Percentiles rank a stretch among this genome's conserved stretches.
Conservation (phyloP, 176 grass and related monocot genomes). For the Musa itinerans region DNA sequence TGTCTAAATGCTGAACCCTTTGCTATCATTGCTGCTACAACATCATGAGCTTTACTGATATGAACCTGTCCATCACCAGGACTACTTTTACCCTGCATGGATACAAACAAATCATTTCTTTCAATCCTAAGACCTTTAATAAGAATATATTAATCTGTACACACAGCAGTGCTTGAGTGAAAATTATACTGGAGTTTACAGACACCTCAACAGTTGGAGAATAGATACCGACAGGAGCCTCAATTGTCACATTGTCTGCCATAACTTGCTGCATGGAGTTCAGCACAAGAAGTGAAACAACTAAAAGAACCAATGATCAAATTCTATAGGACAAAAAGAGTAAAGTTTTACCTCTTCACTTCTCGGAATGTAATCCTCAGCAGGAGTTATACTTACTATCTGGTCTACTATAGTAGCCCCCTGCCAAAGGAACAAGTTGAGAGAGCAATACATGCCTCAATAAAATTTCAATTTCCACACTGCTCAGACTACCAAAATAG, state of each 20-base stretch:
- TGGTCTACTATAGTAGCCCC: constrained; percentile 89
- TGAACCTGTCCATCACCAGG: constrained; percentile 38
- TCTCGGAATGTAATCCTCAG: constrained; percentile 77
- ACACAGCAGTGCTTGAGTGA: neutral
- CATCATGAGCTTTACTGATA: constrained; percentile 76
- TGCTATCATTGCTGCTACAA: constrained; percentile 60
- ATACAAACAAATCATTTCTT: constrained; percentile 8
- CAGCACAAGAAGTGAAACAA: constrained; percentile 7
- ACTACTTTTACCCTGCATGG: constrained; percentile 42
- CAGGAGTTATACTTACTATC: constrained; percentile 73
- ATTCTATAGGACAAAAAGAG: neutral
- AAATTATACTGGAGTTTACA: constrained; percentile 29
- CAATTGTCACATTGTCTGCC: constrained; percentile 29
- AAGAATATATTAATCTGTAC: neutral
- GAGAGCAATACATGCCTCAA: too few relatives aligned
- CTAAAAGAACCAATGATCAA: neutral
- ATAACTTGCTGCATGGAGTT: constrained; percentile 40
- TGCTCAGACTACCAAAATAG: neutral
- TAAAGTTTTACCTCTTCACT: constrained; percentile 43
- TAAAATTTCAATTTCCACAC: constrained; percentile 2
- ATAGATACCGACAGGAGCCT: constrained; percentile 23
- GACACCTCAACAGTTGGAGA: constrained; percentile 44
- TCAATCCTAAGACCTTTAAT: neutral
- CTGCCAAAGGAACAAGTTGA: constrained; percentile 31
- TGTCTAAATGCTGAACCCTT: constrained; percentile 78